A percentile compares a stretch with the other conserved stretches of the same genome.
phyloP scores from a whole-genome alignment of 805 yeast species.

The Wickerhamiella dianesei region DNA sequence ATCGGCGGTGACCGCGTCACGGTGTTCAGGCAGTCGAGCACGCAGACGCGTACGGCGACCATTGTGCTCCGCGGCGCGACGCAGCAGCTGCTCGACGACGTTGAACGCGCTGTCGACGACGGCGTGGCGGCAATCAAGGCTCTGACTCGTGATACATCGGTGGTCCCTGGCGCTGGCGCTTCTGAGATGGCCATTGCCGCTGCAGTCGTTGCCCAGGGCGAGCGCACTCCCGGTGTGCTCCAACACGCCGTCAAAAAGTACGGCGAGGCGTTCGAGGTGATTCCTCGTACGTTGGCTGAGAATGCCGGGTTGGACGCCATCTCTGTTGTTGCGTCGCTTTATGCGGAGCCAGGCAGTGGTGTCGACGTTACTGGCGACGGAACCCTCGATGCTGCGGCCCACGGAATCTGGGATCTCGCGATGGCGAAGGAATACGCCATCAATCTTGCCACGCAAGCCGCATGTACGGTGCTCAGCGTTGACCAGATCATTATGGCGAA shows the following conservation, averaged over 20 bases:
- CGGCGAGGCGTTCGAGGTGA: conserved; percentile 88
- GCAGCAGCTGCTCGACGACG: conserved; percentile 80
- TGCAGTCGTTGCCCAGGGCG: conserved; percentile 72
- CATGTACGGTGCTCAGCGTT: conserved; percentile 75
- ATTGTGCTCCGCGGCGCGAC: conserved; percentile 94
- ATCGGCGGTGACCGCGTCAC: conserved; percentile 98
- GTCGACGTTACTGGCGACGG: conserved; percentile 65
- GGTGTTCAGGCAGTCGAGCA: conserved; percentile 62
- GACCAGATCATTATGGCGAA: conserved; percentile 98
- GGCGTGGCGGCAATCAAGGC: conserved; percentile 90
- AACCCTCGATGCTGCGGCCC: conserved; percentile 52
- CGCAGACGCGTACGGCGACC: conserved; percentile 70
- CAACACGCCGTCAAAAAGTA: conserved; percentile 90
- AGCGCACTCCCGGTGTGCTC: conserved; percentile 80
- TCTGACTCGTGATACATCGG: conserved; percentile 61
- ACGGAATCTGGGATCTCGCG: conserved; percentile 65
- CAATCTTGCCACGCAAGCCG: conserved; percentile 89
- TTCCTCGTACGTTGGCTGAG: conserved; percentile 86
- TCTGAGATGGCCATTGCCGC: conserved; percentile 78
- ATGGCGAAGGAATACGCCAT: conserved; percentile 77
- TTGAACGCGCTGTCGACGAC: conserved; percentile 95
- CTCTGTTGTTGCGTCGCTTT: conserved; percentile 76
- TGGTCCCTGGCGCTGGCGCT: conserved; percentile 95
- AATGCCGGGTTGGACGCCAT: conserved; percentile 87
- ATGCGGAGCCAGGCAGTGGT: conserved; percentile 43